A percentile compares a stretch with the other conserved stretches of the same genome.
phyloP scores from a whole-genome alignment of 306 rosid genomes.

The Dryas octopetala region DNA sequence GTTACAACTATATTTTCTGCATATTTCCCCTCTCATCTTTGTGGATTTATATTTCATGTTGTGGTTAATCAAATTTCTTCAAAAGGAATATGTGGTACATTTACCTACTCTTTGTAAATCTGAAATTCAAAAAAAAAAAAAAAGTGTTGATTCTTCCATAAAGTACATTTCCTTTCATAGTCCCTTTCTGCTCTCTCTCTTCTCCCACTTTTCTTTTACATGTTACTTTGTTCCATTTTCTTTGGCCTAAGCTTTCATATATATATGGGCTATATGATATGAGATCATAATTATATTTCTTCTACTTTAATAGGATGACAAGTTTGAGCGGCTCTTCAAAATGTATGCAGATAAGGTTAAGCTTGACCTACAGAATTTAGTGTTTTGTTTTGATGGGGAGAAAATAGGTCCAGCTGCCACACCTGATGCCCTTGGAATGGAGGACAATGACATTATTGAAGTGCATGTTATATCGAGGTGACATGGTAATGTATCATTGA shows the following conservation, averaged over 20 bases:
- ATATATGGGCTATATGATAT: neutral
- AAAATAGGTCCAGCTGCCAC: slow-evolving; percentile 60
- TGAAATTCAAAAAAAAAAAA: neutral
- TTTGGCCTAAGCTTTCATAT: neutral
- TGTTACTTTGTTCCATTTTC: too few species aligned
- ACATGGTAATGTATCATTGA: slow-evolving; percentile 38
- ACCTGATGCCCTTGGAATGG: slow-evolving; percentile 77
- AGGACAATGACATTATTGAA: slow-evolving; percentile 81
- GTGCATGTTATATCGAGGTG: slow-evolving; percentile 58
- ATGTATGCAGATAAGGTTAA: slow-evolving; percentile 63
- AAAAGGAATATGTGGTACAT: neutral
- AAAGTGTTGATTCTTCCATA: too few species aligned
- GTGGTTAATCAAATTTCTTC: neutral
- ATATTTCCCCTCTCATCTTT: neutral
- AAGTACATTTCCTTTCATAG: neutral
- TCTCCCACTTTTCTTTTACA: too few species aligned
- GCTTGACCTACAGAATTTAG: slow-evolving; percentile 52
- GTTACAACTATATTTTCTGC: neutral
- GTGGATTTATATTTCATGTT: neutral
- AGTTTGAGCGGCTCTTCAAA: slow-evolving; percentile 76
- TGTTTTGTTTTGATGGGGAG: slow-evolving; percentile 83
- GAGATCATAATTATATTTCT: neutral
- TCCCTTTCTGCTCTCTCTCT: too few species aligned
- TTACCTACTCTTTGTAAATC: neutral
- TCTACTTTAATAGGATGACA: slow-evolving; percentile 64